Evolutionary conservation across 225 moss, liverwort and hornwort species (phyloP), one percentile per base, ranked within the genome.

Genomic region (Anthoceros angustus): DNA sequence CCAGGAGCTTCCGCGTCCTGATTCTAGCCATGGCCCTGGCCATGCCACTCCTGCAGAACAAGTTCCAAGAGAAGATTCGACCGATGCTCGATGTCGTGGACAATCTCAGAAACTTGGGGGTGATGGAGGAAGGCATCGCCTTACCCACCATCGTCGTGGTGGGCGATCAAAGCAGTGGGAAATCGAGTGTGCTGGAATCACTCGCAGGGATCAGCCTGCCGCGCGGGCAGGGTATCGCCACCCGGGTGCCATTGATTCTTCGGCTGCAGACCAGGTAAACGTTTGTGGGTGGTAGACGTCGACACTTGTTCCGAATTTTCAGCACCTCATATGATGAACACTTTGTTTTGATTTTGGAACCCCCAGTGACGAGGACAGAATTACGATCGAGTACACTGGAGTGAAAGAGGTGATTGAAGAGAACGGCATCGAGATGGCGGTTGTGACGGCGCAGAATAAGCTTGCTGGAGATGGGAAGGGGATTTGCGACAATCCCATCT

Each of bases 111-210:
- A 68, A 50, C 3, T 63, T 77, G 24, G 73, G 79, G 21, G 73
- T 80, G 6, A 80, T 70, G 14, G 65, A 66, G 25, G 79, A 83
- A 25, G 72, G 70, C 0, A 73, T 80, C n/a, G 62, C 70, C 10
- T 40, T 76, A 61, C 80, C 80, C 15, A 80, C 60, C 0, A 80
- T 80, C 9, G 80, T 80, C 0, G 80, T 80, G 10, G 74, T 80
- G 38, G 80, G 80, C 5, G 74, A 80, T 49, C 74, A 80, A 24
- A 71, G 66, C 9, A 68, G 68, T 45, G 77, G 80, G 0, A 80
- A 80, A 42, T 69, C 72, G 0, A 77, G 77, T 38, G 77, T 80
- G 2, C 42, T 80, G 40, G 80, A 80, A 43, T 80, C 80, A 7
- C 66, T 80, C 10, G 77, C 77, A 11, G 71, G 71, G 4, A 77